Base-by-base conservation (phyloP, 2,329 filamentous ascomycete species). In the Botrytis elliptica region DNA sequence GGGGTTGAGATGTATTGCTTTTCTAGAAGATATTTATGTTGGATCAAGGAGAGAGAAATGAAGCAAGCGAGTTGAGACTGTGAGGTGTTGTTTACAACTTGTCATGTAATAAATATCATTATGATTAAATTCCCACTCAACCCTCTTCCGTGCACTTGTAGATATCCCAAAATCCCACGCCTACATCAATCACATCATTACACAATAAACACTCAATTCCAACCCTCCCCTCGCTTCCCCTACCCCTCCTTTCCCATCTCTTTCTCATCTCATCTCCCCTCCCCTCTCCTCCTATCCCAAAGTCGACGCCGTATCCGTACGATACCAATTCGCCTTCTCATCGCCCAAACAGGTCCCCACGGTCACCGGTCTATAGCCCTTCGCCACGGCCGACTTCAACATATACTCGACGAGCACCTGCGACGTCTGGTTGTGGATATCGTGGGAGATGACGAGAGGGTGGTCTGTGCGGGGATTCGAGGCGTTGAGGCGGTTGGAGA, bases 301-400 rank as follows among this genome's bases (percentile, higher is more conserved):
- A n/a, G 59, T 52, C 12, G 29, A 18, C 8, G 20, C 59, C n/a
- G 69, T 72, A 74, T 78, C 77, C 40, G 73, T 59, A 10, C 77
- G 74, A 71, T 86, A 86, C 85, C 84, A 86, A 62, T 81, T 79
- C 16, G 78, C 80, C 44, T 63, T 59, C 25, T 75, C 72, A 74
- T 86, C 84, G 2, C 82, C 82, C 60, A 86, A 77, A 76, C 85
- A 86, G 52, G 85, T 81, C 0, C 84, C 85, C 62, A 85, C 82
- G 2, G 84, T 83, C 38, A 85, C 84, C 73, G 79, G 82, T 79
- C 74, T 73, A 68, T 82, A 80, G 0, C 83, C 83, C 57, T 82
- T 81, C 4, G 69, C 74, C 29, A 77, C 75, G 42, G 85, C 80
- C 69, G 71, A 67, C 22, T 77, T 71, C 20, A 81, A 68, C 73